Percentiles rank a stretch among this genome's conserved stretches.
Conservation (phyloP, 1,139 yeast genomes). For the Taphrina deformans region DNA sequence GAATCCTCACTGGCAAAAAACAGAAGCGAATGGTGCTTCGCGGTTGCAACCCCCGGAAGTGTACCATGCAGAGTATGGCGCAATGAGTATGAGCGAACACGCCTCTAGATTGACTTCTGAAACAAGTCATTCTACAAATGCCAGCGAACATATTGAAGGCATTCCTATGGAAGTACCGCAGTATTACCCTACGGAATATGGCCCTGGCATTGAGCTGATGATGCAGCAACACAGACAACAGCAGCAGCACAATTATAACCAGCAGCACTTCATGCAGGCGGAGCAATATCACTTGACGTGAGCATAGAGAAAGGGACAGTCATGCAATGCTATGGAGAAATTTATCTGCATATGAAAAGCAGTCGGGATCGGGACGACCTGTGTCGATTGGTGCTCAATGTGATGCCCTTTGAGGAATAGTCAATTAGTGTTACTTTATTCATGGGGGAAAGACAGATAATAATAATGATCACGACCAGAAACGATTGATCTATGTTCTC, state of each 20-base stretch:
- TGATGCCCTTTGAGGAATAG: too few relatives aligned
- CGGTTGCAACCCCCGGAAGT: neutral
- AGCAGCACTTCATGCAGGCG: slow-evolving; percentile 1
- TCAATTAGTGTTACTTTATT: too few relatives aligned
- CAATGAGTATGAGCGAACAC: neutral
- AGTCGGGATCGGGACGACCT: too few relatives aligned
- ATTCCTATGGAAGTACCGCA: neutral
- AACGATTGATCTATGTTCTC: too few relatives aligned
- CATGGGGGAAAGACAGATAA: neutral
- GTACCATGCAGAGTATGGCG: neutral
- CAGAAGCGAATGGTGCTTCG: neutral
- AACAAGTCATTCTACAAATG: neutral
- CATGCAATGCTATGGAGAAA: neutral
- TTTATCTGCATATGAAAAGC: too few relatives aligned
- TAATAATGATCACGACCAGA: neutral
- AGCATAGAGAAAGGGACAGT: neutral
- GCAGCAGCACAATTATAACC: neutral
- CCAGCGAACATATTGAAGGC: neutral
- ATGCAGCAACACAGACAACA: slow-evolving; percentile 4
- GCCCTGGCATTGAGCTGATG: neutral
- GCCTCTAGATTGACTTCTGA: neutral
- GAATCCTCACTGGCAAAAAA: neutral
- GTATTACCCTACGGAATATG: neutral
- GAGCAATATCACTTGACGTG: neutral
- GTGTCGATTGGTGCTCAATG: too few relatives aligned